Conservation (phyloP, 2,329 filamentous ascomycete genomes). For the Trichoderma sp. region DNA sequence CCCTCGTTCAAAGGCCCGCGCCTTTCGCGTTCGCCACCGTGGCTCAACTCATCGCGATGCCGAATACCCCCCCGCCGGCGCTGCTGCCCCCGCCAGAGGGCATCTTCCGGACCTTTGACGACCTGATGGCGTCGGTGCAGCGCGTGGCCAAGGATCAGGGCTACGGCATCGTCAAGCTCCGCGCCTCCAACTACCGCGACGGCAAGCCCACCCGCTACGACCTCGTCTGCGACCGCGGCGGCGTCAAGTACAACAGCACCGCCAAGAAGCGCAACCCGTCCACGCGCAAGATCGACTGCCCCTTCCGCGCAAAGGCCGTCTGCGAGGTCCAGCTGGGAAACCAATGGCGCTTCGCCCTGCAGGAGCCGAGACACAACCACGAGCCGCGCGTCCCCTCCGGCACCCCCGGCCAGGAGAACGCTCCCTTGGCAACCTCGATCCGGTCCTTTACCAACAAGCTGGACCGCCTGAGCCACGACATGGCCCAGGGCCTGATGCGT, state of each 20-base stretch:
- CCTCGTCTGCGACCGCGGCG: constrained; percentile 63
- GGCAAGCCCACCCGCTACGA: constrained; percentile 64
- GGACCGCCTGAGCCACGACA: constrained; percentile 59
- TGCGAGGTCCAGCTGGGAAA: constrained; percentile 64
- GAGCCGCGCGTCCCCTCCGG: constrained; percentile 59
- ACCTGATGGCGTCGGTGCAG: constrained; percentile 59
- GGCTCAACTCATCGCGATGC: constrained; percentile 45
- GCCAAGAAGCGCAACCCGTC: constrained; percentile 66
- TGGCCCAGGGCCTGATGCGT: constrained; percentile 53
- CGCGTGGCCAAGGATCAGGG: constrained; percentile 63
- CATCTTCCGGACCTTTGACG: constrained; percentile 61
- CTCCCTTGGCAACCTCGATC: constrained; percentile 59
- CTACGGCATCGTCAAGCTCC: constrained; percentile 63
- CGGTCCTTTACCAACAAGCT: constrained; percentile 61
- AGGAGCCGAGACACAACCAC: constrained; percentile 63
- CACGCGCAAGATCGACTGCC: constrained; percentile 65
- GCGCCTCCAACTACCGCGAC: constrained; percentile 64
- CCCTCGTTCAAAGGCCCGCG: constrained; percentile 33
- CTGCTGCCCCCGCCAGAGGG: constrained; percentile 60
- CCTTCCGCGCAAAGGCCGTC: constrained; percentile 64
- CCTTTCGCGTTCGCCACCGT: constrained; percentile 37
- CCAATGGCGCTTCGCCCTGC: constrained; percentile 65
- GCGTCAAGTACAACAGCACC: constrained; percentile 66
- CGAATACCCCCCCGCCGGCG: constrained; percentile 49
- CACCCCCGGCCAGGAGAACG: constrained; percentile 58